Conservation (phyloP, 768 basidiomycete genomes). For the Boletus insuetus region DNA sequence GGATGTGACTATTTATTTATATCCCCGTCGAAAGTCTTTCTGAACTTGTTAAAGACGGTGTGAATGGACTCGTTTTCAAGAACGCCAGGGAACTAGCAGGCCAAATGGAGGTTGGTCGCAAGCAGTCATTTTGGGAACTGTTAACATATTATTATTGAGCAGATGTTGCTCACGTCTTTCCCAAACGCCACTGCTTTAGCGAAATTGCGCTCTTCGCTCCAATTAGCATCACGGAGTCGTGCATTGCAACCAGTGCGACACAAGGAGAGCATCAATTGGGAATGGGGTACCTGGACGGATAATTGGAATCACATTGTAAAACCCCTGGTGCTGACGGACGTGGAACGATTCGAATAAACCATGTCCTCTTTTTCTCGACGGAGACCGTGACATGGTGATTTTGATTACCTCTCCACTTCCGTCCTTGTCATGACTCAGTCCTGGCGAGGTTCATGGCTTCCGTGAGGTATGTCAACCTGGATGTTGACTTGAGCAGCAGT, state of each 20-base stretch:
- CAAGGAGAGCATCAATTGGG: slow-evolving; percentile 35
- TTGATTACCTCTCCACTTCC: not conserved
- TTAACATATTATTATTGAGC: not conserved
- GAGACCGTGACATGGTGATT: too few relatives aligned
- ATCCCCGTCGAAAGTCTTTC: slow-evolving; percentile 50
- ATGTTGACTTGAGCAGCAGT: too few relatives aligned
- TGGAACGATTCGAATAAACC: slow-evolving; percentile 19
- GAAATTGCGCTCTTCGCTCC: slow-evolving; percentile 51
- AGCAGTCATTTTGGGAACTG: not conserved
- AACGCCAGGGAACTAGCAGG: slow-evolving; percentile 63
- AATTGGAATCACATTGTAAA: slow-evolving; percentile 75
- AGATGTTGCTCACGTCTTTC: slow-evolving; percentile 62
- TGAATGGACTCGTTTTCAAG: slow-evolving; percentile 81
- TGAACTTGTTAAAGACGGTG: slow-evolving; percentile 82
- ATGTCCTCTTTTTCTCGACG: not conserved
- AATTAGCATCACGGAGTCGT: slow-evolving; percentile 27
- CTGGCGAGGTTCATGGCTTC: too few relatives aligned
- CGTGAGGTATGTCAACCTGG: too few relatives aligned
- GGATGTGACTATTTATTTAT: slow-evolving; percentile 2
- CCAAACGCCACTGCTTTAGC: slow-evolving; percentile 52
- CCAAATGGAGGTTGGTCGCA: slow-evolving; percentile 53
- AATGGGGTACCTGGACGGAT: slow-evolving; percentile 80
- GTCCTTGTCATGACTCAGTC: not conserved
- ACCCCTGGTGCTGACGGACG: slow-evolving; percentile 48
- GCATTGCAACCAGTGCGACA: slow-evolving; percentile 18